Percentiles rank a stretch among this genome's conserved stretches.
Conservation (phyloP, 169 alveolate species). For the Blepharisma undulans region DNA sequence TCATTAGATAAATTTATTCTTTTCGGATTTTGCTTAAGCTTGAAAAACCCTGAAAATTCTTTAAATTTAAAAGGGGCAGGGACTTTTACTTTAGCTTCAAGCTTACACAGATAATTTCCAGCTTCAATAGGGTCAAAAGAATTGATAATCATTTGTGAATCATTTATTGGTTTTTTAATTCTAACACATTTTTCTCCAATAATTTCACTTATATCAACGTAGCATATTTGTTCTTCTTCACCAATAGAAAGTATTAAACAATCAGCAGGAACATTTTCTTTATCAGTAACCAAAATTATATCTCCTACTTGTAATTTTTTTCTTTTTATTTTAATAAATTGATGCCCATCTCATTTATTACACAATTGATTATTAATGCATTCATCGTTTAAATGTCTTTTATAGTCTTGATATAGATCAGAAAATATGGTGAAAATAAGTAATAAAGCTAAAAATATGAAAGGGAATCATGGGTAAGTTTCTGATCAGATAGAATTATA, state of each 20-base stretch:
- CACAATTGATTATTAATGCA: neutral
- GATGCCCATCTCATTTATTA: neutral
- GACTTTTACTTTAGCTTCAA: neutral
- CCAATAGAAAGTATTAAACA: neutral
- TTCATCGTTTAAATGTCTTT: neutral
- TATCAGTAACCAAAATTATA: conserved; percentile 45
- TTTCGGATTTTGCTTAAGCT: neutral
- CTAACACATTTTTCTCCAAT: neutral
- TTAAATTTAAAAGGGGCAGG: neutral
- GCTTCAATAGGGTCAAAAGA: neutral
- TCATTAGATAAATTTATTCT: neutral
- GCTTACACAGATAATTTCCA: neutral
- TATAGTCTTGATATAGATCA: neutral
- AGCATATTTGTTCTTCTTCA: neutral
- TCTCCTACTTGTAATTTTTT: neutral
- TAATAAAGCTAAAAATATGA: neutral
- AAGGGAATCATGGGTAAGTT: neutral
- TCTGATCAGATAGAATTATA: neutral
- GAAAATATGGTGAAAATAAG: neutral
- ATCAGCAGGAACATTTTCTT: conserved; percentile 91
- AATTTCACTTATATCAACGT: neutral
- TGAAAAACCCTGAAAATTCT: conserved; percentile 12
- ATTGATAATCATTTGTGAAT: neutral
- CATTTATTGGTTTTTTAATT: conserved; percentile 28
- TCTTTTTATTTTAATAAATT: neutral